Base-by-base conservation (phyloP, 148 eudicot genomes). In the Arctostaphylos glauca region DNA sequence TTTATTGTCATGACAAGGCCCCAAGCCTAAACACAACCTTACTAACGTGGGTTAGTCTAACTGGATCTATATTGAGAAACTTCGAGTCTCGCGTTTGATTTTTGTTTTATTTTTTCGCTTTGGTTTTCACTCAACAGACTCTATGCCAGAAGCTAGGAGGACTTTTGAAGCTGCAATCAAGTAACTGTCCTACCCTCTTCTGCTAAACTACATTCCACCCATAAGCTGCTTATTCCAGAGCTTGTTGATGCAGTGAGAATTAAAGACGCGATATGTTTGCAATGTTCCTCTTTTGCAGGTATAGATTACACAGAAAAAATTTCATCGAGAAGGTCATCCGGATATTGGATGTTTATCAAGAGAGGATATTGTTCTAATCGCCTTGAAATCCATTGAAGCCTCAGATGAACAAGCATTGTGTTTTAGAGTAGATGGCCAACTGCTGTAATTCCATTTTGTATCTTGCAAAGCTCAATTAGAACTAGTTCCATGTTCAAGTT, bases 111-210 rank as follows among this genome's bases (percentile, higher is more conserved):
- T 79, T 38, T 71, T 14, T 59, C 48, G 59, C 64, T 12, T 23
- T 41, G 5, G 21, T 2, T 59, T 76, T 58, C 79, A 19, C 9
- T 49, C 47, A 49, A 84, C 92, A 97, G 99, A 89, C 46, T 90
- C 93, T 8, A 86, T 86, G 82, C 89, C 91, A 31, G 90, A 94
- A 77, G 87, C 90, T 52, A 90, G 93, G 66, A 92, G 93, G 89
- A 97, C 98, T 23, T 88, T 88, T 15, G 96, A 94, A 90, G 95
- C 93, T 83, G 96, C 95, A 78, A 88, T 97, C 88, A 97, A 93
- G 99, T 97, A 93, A 60, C 94, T 85, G 21, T 74, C 41, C 25
- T 43, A 16, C 6, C 79, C 56, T 76, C 56, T 53, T 14, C 10
- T 55, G 70, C 38, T 19, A 43, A 58, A 14, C 10, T 59, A 58